These are phyloP conservation scores for Coniferiporia sulphurascens DNA, from an alignment of 1,284 basidiomycete species.

Conservation along the genomic window DNA sequence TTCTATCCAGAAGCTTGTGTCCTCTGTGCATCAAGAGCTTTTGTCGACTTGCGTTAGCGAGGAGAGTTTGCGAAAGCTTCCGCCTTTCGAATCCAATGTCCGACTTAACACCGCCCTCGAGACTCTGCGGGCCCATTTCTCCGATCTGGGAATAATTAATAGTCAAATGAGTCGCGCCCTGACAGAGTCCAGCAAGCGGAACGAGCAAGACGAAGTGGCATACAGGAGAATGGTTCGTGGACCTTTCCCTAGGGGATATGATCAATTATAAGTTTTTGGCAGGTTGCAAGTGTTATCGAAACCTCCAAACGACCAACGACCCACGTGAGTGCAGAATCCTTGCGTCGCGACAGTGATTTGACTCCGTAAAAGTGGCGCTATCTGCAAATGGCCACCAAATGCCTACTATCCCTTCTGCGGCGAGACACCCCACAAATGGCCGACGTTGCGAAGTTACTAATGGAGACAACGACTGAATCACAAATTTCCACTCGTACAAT, in stretches of 20 bases:
- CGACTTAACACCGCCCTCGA: conserved; percentile 42
- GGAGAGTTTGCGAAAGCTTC: conserved; percentile 42
- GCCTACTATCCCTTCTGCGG: conserved; percentile 69
- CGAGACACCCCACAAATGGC: conserved; percentile 69
- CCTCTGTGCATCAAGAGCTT: conserved; percentile 67
- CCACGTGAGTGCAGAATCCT: conserved; percentile 47
- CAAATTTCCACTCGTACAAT: conserved; percentile 76
- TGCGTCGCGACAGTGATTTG: not conserved
- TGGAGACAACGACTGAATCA: conserved; percentile 67
- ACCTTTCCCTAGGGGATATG: not conserved
- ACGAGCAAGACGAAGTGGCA: conserved; percentile 38
- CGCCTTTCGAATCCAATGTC: conserved; percentile 38
- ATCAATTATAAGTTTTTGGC: conserved; percentile 19
- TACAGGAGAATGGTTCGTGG: conserved; percentile 46
- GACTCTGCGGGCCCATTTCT: conserved; percentile 47
- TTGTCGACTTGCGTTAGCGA: conserved; percentile 49
- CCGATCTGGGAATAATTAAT: conserved; percentile 36
- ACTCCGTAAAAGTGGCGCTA: conserved; percentile 76
- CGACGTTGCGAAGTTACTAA: conserved; percentile 64
- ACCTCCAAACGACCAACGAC: conserved; percentile 64
- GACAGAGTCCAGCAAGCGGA: conserved; percentile 37
- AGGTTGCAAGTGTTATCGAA: conserved; percentile 63
- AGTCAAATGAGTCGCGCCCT: conserved; percentile 40
- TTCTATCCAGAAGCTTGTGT: conserved; percentile 86
- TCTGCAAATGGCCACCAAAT: conserved; percentile 70